phyloP scores from a whole-genome alignment of 306 rosid genomes.

The Vicia sativa region DNA sequence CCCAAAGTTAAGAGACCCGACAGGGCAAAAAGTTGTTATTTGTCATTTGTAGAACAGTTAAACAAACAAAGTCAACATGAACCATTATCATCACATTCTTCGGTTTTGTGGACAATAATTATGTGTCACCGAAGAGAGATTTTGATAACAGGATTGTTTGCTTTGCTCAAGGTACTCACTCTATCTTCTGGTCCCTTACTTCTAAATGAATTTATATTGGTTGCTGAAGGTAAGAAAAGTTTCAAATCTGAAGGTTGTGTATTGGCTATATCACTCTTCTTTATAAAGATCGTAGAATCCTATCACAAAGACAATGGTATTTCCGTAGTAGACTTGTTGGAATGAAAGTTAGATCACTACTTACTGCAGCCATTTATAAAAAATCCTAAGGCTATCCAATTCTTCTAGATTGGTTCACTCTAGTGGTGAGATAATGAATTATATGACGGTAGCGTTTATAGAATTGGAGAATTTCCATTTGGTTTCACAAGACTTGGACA shows the following conservation, averaged over 20 bases:
- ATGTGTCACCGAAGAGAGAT: slow-evolving; percentile 64
- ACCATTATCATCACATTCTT: slow-evolving; percentile 43
- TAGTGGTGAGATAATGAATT: slow-evolving; percentile 77
- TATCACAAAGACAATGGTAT: no score
- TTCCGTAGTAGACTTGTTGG: slow-evolving; percentile 35
- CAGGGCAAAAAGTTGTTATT: slow-evolving; percentile 44
- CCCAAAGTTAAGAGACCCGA: slow-evolving; percentile 54
- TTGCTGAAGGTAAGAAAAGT: slow-evolving; percentile 63
- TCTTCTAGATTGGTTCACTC: slow-evolving; percentile 59
- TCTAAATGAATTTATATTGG: slow-evolving; percentile 67
- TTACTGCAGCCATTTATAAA: slow-evolving; percentile 62
- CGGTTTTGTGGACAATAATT: slow-evolving; percentile 47
- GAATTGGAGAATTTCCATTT: slow-evolving; percentile 31
- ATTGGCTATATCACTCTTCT: slow-evolving; percentile 54
- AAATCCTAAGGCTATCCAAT: slow-evolving; percentile 62
- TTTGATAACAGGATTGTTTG: slow-evolving; percentile 15
- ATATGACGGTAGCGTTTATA: slow-evolving; percentile 66
- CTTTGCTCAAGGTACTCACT: slow-evolving; percentile 6
- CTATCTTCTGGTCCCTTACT: slow-evolving; percentile 68
- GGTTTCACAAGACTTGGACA: slow-evolving; percentile 80
- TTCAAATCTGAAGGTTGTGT: slow-evolving; percentile 65
- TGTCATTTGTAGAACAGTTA: slow-evolving; percentile 37
- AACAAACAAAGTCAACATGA: slow-evolving; percentile 40
- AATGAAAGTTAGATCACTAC: slow-evolving; percentile 59
- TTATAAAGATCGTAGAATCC: slow-evolving; percentile 41